Percentiles rank a stretch among this genome's conserved stretches.
phyloP scores from a whole-genome alignment of 306 rosid species.

The Vachellia pachyceras region DNA sequence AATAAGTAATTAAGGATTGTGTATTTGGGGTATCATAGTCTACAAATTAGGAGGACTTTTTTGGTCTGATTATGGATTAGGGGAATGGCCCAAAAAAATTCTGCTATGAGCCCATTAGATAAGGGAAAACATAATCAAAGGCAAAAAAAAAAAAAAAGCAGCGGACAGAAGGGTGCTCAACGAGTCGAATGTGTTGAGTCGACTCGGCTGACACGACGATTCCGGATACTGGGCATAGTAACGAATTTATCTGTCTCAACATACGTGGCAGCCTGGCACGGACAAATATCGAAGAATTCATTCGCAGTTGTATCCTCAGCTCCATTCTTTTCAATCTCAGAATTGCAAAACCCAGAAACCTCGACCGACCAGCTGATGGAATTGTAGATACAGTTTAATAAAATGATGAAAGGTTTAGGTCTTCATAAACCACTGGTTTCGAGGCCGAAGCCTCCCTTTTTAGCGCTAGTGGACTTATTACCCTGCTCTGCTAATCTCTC shows the following conservation, averaged over 20 bases:
- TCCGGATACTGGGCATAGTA: background rate
- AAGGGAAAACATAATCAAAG: background rate
- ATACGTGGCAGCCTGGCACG: slow-evolving; percentile 58
- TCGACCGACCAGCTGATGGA: slow-evolving; percentile 50
- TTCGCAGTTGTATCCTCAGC: slow-evolving; percentile 25
- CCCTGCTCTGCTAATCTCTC: slow-evolving; percentile 53
- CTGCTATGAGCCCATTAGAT: background rate
- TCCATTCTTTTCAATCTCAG: background rate
- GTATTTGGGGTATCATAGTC: too few species aligned
- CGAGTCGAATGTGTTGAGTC: background rate
- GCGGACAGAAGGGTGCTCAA: background rate
- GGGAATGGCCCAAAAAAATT: background rate
- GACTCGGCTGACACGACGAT: background rate
- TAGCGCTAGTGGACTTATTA: slow-evolving; percentile 56
- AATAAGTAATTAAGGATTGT: too few species aligned
- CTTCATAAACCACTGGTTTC: slow-evolving; percentile 60
- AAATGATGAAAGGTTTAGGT: slow-evolving; percentile 71
- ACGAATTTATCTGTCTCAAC: slow-evolving; percentile 31
- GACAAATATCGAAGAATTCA: background rate
- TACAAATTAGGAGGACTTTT: too few species aligned
- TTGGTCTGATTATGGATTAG: too few species aligned
- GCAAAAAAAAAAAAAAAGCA: too few species aligned
- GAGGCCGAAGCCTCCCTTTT: slow-evolving; percentile 72
- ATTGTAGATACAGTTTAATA: slow-evolving; percentile 40
- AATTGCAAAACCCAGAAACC: slow-evolving; percentile 30